These are phyloP conservation scores for Colletotrichum zoysiae DNA, from an alignment of 2,329 filamentous ascomycete genomes.

Conservation along the genomic window DNA sequence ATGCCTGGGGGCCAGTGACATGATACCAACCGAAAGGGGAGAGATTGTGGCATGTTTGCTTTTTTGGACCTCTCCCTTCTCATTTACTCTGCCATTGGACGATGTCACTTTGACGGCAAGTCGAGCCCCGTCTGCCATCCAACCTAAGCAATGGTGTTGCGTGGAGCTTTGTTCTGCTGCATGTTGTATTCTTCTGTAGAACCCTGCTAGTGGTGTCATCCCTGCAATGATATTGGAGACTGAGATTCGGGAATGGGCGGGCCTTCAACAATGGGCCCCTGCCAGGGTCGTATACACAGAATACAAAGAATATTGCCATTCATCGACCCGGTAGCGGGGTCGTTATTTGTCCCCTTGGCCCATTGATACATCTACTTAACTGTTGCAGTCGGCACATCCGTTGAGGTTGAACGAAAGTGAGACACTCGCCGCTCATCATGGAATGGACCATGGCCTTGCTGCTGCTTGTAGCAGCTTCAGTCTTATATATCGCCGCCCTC, in stretches of 20 bases:
- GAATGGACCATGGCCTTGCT: conserved; percentile 28
- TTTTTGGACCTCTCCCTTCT: not conserved
- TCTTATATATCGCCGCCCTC: not conserved
- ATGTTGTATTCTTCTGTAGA: not conserved
- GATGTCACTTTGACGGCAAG: not conserved
- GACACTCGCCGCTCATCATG: not conserved
- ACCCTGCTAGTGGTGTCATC: conserved; percentile 16
- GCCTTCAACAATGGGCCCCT: not conserved
- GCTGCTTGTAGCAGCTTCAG: conserved; percentile 34
- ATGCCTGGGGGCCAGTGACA: not conserved
- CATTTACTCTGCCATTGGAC: not conserved
- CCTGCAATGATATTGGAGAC: not conserved
- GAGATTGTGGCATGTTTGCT: not conserved
- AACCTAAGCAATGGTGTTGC: not conserved
- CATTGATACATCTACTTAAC: not conserved
- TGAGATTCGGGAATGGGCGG: not conserved
- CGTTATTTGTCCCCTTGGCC: not conserved
- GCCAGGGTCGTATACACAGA: no score
- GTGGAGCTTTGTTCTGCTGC: not conserved
- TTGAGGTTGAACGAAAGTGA: not conserved
- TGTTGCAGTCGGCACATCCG: not conserved
- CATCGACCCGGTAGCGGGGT: conserved; percentile 6
- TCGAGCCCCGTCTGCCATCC: not conserved
- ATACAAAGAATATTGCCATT: not conserved
- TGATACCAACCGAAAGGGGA: not conserved